Base-by-base conservation (phyloP, 768 basidiomycete species). In the Collybia nuda region DNA sequence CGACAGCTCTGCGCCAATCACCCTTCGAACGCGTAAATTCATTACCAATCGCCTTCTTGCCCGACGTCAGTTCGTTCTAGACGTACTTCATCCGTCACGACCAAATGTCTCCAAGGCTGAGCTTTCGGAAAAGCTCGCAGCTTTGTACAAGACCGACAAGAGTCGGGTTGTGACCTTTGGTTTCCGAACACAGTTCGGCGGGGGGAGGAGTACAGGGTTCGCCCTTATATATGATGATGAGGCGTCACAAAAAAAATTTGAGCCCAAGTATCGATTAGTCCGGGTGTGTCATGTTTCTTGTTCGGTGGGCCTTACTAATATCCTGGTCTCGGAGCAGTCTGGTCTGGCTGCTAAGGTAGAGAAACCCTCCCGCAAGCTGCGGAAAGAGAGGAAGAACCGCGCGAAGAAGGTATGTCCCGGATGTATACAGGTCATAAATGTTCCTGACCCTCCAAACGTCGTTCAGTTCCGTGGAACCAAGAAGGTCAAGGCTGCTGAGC, bases 361-460 rank as follows among this genome's bases (percentile, higher is more conserved):
- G 38, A 93, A 88, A 73, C 77, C 96, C 47, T 93, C 93, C 57
- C 89, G 97, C 66, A 98, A 98, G 73, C 85, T 98, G 73, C 88
- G 97, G 74, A 98, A 98, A 80, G 96, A 98, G 80, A 86, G 97
- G 65, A 99, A 99, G 85, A 99, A 99, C 78, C 87, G 96, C 69
- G 84, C 90, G 56, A 99, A 99, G 90, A 98, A 98, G 87, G 95
- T 93, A 45, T 21, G 35, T 53, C 36, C 11, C 19, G 17, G 40
- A 14, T 48, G 18, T 23, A 21, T 21, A 36, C 47, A 18, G 45
- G 23, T 44, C 4, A 12, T 22, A 8, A n/a, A 37, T 57, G 7
- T 62, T 45, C 26, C 52, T 60, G 28, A 63, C 37, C 24, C 50
- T 40, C 28, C 28, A 26, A 26, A 26, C 50, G 50, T 43, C 46